Base-by-base conservation (phyloP, 2,329 filamentous ascomycete genomes). In the Periconia sp. region DNA sequence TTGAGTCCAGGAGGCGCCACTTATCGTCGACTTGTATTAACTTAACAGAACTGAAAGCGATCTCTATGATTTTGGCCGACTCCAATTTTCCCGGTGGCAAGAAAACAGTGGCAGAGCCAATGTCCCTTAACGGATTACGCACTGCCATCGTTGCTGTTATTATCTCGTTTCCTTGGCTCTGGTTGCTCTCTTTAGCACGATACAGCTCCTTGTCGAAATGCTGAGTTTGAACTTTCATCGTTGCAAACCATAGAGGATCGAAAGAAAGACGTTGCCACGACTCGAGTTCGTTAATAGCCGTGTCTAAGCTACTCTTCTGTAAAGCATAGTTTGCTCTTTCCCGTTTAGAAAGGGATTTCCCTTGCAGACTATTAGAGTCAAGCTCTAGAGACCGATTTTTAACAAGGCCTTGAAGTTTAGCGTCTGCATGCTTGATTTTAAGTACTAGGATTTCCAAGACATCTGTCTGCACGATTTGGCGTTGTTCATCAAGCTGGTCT, bases 341-440 rank as follows among this genome's bases (percentile, higher is more conserved):
- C 43, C 39, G 35, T 45, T 53, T 29, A 49, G 52, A 29, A 46
- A 46, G 10, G 56, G 33, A 11, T 50, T 48, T 17, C 55, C 48
- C 37, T 48, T 45, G 11, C 21, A 12, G 18, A 40, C 29, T 12
- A 13, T 22, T 19, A 38, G 38, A n/a, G 28, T 25, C 24, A 16
- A 22, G 32, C 12, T 24, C 6, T 5, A 4, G 12, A 35, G 18
- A 11, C 16, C 21, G 17, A 12, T 16, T 21, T 24, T 35, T 35
- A 16, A 35, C 16, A 11, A 35, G 32, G 21, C 32, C 5, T 19
- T n/a, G n/a, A n/a, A n/a, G n/a, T 22, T 21, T 16, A 31, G 28
- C 32, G 23, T 25, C 23, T 25, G 23, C 23, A 25, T 25, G 12
- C 8, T 25, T 31, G 28, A 31, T 12, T 12, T 16, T 31, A 7